Conservation (phyloP, 2,329 filamentous ascomycete species). For the Proliferodiscus dingleyae region DNA sequence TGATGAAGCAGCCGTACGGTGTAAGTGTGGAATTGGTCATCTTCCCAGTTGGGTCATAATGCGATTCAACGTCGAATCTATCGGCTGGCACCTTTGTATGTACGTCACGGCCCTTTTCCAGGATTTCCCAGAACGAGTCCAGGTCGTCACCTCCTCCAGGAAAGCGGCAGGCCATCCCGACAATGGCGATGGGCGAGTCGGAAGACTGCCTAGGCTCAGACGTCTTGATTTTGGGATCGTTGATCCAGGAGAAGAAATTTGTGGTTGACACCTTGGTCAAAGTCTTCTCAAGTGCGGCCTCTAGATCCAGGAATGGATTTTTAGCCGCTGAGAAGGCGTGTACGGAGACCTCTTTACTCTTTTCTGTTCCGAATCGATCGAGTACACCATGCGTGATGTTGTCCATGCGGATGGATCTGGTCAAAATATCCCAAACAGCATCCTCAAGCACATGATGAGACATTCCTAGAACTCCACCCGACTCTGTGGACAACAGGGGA, state of each 20-base stretch:
- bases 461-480: slow-evolving; percentile 11
- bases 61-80: slow-evolving; percentile 68
- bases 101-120: slow-evolving; percentile 7
- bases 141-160: slow-evolving; percentile 7
- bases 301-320: slow-evolving; percentile 8
- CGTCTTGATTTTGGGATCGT: not conserved
- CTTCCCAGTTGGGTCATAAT: slow-evolving; percentile 67
- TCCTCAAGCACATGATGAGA: slow-evolving; percentile 28
- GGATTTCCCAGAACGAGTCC: slow-evolving; percentile 12
- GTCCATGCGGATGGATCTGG: slow-evolving; percentile 29
- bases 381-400: slow-evolving; percentile 25
- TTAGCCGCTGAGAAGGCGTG: too few relatives aligned
- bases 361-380: slow-evolving; percentile 7
- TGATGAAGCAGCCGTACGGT: slow-evolving; percentile 64
- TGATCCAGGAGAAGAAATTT: slow-evolving; percentile 26
- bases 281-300: not conserved
- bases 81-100: slow-evolving; percentile 48
- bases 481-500: slow-evolving; percentile 13
- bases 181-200: slow-evolving; percentile 13
- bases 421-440: slow-evolving; percentile 32
- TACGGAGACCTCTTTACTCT: too few relatives aligned
- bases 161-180: slow-evolving; percentile 12
- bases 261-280: slow-evolving; percentile 1
- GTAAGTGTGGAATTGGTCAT: slow-evolving; percentile 70
- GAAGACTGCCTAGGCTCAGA: not conserved